A percentile compares a stretch with the other conserved stretches of the same genome.
phyloP scores from a whole-genome alignment of 2,329 filamentous ascomycete species.

The Amylocarpus encephaloides region DNA sequence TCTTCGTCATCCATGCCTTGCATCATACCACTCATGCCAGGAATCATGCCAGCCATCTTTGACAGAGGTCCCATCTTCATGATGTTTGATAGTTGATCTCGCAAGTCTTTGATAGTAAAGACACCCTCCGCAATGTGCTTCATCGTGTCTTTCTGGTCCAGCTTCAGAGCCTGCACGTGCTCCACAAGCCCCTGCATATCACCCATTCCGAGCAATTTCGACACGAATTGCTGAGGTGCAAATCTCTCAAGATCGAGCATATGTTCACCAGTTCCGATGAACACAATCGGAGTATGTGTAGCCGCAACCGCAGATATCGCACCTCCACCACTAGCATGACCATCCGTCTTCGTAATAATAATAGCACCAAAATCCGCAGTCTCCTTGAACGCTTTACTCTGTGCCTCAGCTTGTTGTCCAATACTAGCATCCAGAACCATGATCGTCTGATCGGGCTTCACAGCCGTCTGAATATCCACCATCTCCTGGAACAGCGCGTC shows the following conservation, averaged over 20 bases:
- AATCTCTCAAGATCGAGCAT: slow-evolving; percentile 93
- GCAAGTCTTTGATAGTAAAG: slow-evolving; percentile 88
- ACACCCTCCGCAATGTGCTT: slow-evolving; percentile 97
- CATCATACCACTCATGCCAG: slow-evolving; percentile 89
- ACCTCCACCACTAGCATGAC: slow-evolving; percentile 89
- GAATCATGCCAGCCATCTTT: slow-evolving; percentile 99
- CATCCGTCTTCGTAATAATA: slow-evolving; percentile 98
- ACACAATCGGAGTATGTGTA: slow-evolving; percentile 94
- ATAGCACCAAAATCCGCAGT: slow-evolving; percentile 96
- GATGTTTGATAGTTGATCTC: slow-evolving; percentile 93
- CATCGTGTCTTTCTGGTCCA: slow-evolving; percentile 98
- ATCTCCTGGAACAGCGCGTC: slow-evolving; percentile 94
- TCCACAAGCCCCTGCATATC: slow-evolving; percentile 94
- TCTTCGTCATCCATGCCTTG: slow-evolving; percentile 96
- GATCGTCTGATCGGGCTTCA: slow-evolving; percentile 91
- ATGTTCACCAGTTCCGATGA: slow-evolving; percentile 96
- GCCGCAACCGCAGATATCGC: slow-evolving; percentile 96
- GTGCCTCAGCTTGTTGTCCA: slow-evolving; percentile 89
- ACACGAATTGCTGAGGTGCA: slow-evolving; percentile 85
- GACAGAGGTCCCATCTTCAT: slow-evolving; percentile 99
- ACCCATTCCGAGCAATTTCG: slow-evolving; percentile 92
- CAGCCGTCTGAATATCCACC: slow-evolving; percentile 89
- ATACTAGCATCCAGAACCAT: slow-evolving; percentile 97
- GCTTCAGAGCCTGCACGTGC: slow-evolving; percentile 90
- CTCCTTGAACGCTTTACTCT: slow-evolving; percentile 95